Evolutionary conservation across 257 asterid genomes (phyloP), one percentile per base, ranked within the genome.

Genomic region (Solanum sejunctum): DNA sequence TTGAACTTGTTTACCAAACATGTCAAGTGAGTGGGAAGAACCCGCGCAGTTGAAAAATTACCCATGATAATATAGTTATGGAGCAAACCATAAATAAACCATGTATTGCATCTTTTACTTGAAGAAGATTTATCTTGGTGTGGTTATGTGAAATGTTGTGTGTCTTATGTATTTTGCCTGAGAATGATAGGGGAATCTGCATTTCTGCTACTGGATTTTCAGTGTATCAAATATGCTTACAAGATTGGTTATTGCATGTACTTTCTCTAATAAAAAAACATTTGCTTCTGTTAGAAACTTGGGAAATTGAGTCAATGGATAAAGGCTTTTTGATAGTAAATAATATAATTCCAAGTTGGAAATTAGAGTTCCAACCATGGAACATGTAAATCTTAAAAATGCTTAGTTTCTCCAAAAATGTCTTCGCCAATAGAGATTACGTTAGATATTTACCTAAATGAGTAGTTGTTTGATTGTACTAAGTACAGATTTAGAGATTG

Each of bases 1-100:
- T 23, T 83, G 78, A 23, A 83, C 20, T 66, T 66, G 85, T 64
- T 83, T 83, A 66, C 60, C 77, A 83, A 83, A 52, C 66, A 83
- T 66, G 61, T 83, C 52, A 45, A 83, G 61, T 83, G 58, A 63
- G 60, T 58, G 10, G 41, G 6, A 36, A 36, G 41, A 36, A 36
- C 6, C 41, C 41, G 5, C 5, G 6, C 41, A 36, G 41, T 36
- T 36, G 41, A 36, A 36, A 36, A 36, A 36, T 28, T 28, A 28
- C 5, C 39, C 39, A 36, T 36, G 36, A 32, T 36, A 36, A 36
- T 3, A 36, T 36, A 36, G 41, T 36, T 36, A 36, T 36, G 41
- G 6, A 36, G 41, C 41, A 36, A 36, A 36, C 6, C 41, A 16
- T 55, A 20, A 20, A 16, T 55, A 56, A 56, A 56, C 63, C 11